Evolutionary conservation across 2,329 filamentous ascomycete species (phyloP).

Genomic region (Aureobasidium sp.): DNA sequence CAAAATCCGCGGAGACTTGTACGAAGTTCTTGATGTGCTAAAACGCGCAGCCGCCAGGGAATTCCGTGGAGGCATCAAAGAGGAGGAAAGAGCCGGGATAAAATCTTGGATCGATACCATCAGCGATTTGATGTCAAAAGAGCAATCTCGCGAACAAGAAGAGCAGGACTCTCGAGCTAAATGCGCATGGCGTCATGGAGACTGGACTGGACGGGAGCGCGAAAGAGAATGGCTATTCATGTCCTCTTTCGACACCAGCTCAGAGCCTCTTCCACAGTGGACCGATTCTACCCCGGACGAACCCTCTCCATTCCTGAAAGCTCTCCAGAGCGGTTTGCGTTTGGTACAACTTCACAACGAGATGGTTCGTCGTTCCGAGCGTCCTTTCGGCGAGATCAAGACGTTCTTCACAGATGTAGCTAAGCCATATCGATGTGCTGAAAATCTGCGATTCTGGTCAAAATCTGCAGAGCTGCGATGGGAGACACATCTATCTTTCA

Average conservation of each 20-base stretch:
- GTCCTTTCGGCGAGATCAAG: conserved; percentile 83
- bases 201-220: conserved; percentile 64
- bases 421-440: conserved; percentile 88
- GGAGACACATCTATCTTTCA: conserved; percentile 74
- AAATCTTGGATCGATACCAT: conserved; percentile 72
- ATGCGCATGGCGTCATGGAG: conserved; percentile 72
- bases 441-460: conserved; percentile 92
- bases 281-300: conserved; percentile 44
- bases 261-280: conserved; percentile 56
- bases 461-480: conserved; percentile 93
- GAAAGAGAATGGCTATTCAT: conserved; percentile 78
- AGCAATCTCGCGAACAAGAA: conserved; percentile 71
- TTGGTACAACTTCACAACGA: conserved; percentile 86
- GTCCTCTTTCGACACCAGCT: conserved; percentile 57
- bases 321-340: conserved; percentile 68
- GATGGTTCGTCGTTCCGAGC: conserved; percentile 71
- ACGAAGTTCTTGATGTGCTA: conserved; percentile 79
- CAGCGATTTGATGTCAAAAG: conserved; percentile 63
- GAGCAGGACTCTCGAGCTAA: conserved; percentile 26
- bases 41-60: conserved; percentile 84
- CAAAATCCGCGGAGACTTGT: conserved; percentile 71
- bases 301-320: conserved; percentile 64
- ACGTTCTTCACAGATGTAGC: conserved; percentile 84
- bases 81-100: conserved; percentile 70
- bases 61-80: conserved; percentile 73